phyloP scores from a whole-genome alignment of 257 asterid genomes.

The Gentiana dahurica region DNA sequence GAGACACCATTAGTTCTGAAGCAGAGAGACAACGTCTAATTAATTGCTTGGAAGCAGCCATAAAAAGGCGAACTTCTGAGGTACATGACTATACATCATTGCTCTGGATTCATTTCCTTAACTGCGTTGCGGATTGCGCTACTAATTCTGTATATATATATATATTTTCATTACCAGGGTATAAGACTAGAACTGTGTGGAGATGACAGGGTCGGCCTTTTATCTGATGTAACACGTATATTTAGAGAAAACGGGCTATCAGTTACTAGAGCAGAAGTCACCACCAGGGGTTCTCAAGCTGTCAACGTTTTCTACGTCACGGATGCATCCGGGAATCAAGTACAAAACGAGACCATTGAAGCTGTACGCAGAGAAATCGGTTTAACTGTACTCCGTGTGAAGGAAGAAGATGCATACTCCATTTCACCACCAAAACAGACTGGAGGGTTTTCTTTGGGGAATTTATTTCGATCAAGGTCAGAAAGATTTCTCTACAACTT shows the following conservation, averaged over 20 bases:
- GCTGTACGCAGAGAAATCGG: slow-evolving; percentile 39
- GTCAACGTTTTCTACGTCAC: slow-evolving; percentile 35
- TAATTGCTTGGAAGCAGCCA: slow-evolving; percentile 51
- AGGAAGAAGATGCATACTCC: slow-evolving; percentile 23
- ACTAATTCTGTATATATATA: not conserved
- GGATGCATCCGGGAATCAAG: slow-evolving; percentile 32
- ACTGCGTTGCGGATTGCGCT: not conserved
- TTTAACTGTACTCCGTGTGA: slow-evolving; percentile 25
- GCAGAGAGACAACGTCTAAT: slow-evolving; percentile 39
- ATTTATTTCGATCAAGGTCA: slow-evolving; percentile 30
- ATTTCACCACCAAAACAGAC: slow-evolving; percentile 18
- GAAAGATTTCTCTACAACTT: slow-evolving; percentile 31
- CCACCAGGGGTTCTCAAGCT: slow-evolving; percentile 33
- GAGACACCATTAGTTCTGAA: slow-evolving; percentile 40
- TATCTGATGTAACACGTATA: slow-evolving; percentile 44
- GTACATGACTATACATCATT: slow-evolving; percentile 10
- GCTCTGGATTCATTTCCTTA: not conserved
- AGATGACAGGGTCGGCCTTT: slow-evolving; percentile 40
- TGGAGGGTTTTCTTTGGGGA: slow-evolving; percentile 27
- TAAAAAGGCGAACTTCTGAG: slow-evolving; percentile 41
- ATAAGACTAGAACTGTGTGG: slow-evolving; percentile 37
- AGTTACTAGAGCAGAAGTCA: slow-evolving; percentile 42
- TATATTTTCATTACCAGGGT: slow-evolving; percentile 26
- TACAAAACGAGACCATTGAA: slow-evolving; percentile 32
- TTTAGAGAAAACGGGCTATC: slow-evolving; percentile 52